A percentile compares a stretch with the other conserved stretches of the same genome.
phyloP scores from a whole-genome alignment of 257 asterid genomes.

The Nicotiana sylvestris region DNA sequence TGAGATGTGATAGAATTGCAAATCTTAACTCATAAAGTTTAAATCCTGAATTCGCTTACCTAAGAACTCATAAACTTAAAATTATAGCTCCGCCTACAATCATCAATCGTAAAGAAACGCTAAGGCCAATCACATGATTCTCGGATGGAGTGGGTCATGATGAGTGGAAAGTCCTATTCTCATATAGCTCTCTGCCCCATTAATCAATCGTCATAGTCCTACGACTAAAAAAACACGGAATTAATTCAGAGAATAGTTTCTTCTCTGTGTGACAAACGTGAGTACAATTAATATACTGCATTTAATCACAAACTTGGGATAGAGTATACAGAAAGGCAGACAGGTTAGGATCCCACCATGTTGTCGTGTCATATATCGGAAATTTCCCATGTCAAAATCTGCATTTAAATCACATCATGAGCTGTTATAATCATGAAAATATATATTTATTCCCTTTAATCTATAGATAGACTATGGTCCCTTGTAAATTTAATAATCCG shows the following conservation, averaged over 20 bases:
- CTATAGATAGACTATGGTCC: neutral
- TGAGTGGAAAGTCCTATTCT: neutral
- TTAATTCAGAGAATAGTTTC: neutral
- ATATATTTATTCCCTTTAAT: no score
- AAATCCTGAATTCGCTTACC: no score
- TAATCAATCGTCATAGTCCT: neutral
- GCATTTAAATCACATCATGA: neutral
- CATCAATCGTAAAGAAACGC: neutral
- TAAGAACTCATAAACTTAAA: no score
- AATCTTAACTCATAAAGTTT: no score
- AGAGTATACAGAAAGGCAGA: neutral
- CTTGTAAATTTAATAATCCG: neutral
- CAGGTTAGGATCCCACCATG: neutral
- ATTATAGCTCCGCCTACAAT: no score
- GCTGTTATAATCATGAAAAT: neutral
- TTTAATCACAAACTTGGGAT: neutral
- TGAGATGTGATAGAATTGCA: no score
- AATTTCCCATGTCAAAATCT: slow-evolving; percentile 1
- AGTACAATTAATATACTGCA: neutral
- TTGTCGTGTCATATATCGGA: neutral
- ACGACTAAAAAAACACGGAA: neutral
- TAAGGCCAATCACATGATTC: neutral
- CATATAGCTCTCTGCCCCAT: neutral
- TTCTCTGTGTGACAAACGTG: neutral
- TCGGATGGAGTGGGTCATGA: neutral